phyloP scores from a whole-genome alignment of 2,329 filamentous ascomycete genomes.

The Arthrobotrys megalospora region DNA sequence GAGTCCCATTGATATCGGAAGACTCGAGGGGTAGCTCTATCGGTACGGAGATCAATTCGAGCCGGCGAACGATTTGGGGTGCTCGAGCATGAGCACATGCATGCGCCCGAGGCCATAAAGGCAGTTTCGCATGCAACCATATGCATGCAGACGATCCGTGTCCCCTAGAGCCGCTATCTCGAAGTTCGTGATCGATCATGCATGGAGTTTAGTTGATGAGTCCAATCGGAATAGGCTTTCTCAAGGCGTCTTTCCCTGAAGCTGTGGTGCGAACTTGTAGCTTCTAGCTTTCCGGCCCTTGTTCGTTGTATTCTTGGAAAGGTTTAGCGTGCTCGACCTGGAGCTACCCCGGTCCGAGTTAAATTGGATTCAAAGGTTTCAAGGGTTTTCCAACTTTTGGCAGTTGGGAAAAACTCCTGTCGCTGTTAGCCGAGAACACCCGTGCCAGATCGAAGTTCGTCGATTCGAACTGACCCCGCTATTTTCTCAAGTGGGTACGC shows the following conservation, averaged over 20 bases:
- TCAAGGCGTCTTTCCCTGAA: constrained; percentile 37
- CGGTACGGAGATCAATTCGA: constrained; percentile 26
- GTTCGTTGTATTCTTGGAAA: constrained; percentile 20
- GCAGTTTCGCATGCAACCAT: constrained; percentile 52
- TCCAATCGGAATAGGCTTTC: constrained; percentile 55
- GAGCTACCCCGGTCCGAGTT: constrained; percentile 38
- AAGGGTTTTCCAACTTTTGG: constrained; percentile 30
- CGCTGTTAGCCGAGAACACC: constrained; percentile 52
- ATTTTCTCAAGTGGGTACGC: constrained; percentile 35
- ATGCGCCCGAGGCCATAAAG: constrained; percentile 39
- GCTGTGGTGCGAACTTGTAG: constrained; percentile 1
- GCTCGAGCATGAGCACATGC: constrained; percentile 6
- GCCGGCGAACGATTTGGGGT: constrained; percentile 13
- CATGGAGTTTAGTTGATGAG: constrained; percentile 42
- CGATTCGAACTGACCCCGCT: constrained; percentile 38
- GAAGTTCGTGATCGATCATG: constrained; percentile 53
- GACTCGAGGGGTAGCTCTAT: constrained; percentile 2
- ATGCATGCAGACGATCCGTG: constrained; percentile 20
- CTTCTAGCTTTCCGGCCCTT: constrained; percentile 17
- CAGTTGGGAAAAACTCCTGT: constrained; percentile 27
- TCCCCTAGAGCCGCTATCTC: constrained; percentile 2
- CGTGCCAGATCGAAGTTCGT: constrained; percentile 28
- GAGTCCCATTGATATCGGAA: constrained; percentile 25
- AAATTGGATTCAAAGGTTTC: constrained; percentile 41
- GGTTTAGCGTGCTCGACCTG: constrained; percentile 9